Evolutionary conservation across 352 stramenopile genomes (phyloP).

Genomic region (Phytophthora europaea): DNA sequence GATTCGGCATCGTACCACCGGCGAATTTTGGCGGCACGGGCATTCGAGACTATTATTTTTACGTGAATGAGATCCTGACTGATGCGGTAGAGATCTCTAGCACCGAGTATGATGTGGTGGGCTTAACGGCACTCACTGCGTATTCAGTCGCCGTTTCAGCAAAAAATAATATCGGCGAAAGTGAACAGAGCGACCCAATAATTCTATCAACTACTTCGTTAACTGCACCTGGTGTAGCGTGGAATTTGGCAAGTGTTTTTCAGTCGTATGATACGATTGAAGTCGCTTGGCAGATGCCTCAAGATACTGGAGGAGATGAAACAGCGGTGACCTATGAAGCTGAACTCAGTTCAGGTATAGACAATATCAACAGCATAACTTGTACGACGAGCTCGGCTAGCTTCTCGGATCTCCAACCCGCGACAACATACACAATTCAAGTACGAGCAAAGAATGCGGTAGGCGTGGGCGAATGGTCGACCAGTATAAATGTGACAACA

Average conservation of each 20-base stretch:
- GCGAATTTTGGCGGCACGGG: constrained; percentile 49
- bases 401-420: constrained; percentile 33
- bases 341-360: constrained; percentile 17
- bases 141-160: constrained; percentile 48
- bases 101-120: constrained; percentile 47
- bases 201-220: constrained; percentile 33
- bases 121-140: constrained; percentile 31
- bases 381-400: neutral
- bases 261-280: constrained; percentile 39
- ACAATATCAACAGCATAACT: neutral
- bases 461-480: constrained; percentile 44
- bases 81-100: constrained; percentile 7
- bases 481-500: constrained; percentile 38
- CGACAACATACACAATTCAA: constrained; percentile 43
- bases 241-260: constrained; percentile 9
- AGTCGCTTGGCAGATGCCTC: constrained; percentile 43
- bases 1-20: constrained; percentile 41
- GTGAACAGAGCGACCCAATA: constrained; percentile 36
- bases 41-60: constrained; percentile 44
- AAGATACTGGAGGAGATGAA: constrained; percentile 49
- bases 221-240: constrained; percentile 36
- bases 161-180: constrained; percentile 41
- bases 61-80: constrained; percentile 26
- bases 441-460: constrained; percentile 40
- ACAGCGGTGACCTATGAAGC: constrained; percentile 39